These are phyloP conservation scores for Stachybotrys echinatus DNA, from an alignment of 2,329 filamentous ascomycete species.

Conservation along the genomic window DNA sequence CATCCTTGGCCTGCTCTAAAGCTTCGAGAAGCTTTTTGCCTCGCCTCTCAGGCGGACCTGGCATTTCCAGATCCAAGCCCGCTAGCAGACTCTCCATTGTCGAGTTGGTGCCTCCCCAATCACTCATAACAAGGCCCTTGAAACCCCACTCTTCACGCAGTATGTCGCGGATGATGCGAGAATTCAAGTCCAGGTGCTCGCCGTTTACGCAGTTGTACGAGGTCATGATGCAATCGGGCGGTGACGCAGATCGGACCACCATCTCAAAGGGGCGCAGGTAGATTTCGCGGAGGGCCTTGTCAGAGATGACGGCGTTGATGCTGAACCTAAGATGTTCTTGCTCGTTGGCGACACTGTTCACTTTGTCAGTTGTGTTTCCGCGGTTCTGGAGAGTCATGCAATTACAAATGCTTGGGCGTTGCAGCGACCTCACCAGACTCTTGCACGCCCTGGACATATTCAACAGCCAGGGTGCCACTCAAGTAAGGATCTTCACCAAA, in stretches of 20 bases:
- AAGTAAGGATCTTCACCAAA: constrained; percentile 39
- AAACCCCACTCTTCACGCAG: constrained; percentile 35
- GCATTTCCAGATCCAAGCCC: constrained; percentile 24
- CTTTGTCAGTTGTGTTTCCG: not conserved
- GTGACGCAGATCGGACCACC: constrained; percentile 27
- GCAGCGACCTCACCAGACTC: constrained; percentile 32
- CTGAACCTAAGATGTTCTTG: constrained; percentile 14
- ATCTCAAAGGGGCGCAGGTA: constrained; percentile 37
- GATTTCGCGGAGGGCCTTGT: constrained; percentile 21
- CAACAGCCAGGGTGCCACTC: constrained; percentile 32
- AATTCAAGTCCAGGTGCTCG: constrained; percentile 22
- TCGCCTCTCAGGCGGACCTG: constrained; percentile 17
- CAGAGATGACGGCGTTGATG: constrained; percentile 13
- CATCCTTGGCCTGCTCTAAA: constrained; percentile 4
- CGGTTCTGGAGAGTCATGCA: not conserved
- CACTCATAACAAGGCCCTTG: constrained; percentile 36
- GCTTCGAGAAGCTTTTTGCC: constrained; percentile 11
- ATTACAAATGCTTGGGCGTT: constrained; percentile 34
- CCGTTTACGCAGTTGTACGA: constrained; percentile 38
- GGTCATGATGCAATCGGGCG: constrained; percentile 33
- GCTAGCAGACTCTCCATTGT: constrained; percentile 19
- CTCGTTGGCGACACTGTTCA: constrained; percentile 27
- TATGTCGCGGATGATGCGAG: constrained; percentile 15
- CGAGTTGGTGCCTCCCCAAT: constrained; percentile 31
- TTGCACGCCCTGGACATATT: constrained; percentile 34